Evolutionary conservation across 1,139 yeast genomes (phyloP), one percentile per base, ranked within the genome.

Genomic region (Taphrina populina): DNA sequence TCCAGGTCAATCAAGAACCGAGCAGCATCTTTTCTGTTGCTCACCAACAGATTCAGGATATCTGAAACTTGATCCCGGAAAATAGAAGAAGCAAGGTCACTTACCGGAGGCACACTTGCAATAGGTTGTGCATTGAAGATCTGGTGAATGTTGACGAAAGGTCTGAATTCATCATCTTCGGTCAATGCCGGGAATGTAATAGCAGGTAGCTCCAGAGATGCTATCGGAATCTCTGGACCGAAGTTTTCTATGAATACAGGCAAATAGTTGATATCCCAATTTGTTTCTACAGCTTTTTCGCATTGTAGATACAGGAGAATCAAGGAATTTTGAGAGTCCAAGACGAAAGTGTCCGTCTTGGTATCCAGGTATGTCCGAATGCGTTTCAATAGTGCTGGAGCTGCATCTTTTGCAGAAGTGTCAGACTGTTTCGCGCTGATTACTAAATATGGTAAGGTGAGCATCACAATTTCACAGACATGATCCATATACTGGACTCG

Each of bases 21-120:
- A 0, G 95, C 83, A 6, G 88, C 95, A 63, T 88, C 95, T 56
- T 80, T 82, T 66, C 95, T 82, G 70, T 92, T 92, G 72, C 87
- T 92, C 59, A 92, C 95, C 72, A 92, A 73, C 63, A 84, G 81
- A 58, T 84, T 81, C 60, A 90, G 78, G 39, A 86, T 73, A 67
- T 90, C 96, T 53, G 78, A 77, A 26, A 84, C 75, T 24, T 87
- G 71, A 66, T 94, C 98, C 62, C 87, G 79, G 64, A 88, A 76
- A 40, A 92, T 69, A 54, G 87, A 70, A 2, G 83, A 80, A 27
- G 74, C 75, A 64, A 82, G 83, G 0, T 84, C 72, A 3, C 76
- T 76, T 20, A 79, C 75, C 1, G 79, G 72, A 0, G 96, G 95
- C 2, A 86, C 87, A 0, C 96, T 86, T 59, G 81, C 83, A 58